Percentiles rank a stretch among this genome's conserved stretches.
Conservation (phyloP, 257 asterid species). For the Primulina huaijiensis region DNA sequence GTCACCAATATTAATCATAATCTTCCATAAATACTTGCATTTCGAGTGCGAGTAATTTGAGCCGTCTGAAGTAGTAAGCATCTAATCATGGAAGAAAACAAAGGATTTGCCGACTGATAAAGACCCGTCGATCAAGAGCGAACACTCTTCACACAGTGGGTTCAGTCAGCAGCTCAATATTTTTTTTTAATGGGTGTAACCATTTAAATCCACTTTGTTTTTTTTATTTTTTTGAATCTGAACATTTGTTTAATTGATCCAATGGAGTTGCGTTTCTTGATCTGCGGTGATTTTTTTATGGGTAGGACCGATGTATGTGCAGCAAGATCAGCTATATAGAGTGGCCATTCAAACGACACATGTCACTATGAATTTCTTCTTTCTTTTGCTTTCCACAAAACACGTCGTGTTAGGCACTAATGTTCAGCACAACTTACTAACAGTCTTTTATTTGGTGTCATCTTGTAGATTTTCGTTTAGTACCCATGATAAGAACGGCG, state of each 20-base stretch:
- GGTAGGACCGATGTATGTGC: not conserved
- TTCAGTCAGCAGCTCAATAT: not conserved
- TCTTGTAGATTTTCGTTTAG: slow-evolving; percentile 4
- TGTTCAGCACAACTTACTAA: slow-evolving; percentile 10
- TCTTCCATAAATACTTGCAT: no score
- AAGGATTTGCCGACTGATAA: not conserved
- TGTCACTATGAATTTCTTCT: not conserved
- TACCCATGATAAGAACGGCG: not conserved
- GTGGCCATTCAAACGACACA: not conserved
- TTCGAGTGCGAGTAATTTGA: not conserved
- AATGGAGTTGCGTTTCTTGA: not conserved
- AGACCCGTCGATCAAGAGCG: not conserved
- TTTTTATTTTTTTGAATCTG: not conserved
- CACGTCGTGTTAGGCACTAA: not conserved
- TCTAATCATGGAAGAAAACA: not conserved
- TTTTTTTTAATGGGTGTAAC: not conserved
- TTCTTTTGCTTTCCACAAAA: no score
- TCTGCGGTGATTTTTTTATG: no score
- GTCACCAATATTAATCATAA: no score
- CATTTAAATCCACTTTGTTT: not conserved
- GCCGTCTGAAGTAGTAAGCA: not conserved
- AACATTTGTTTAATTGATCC: not conserved
- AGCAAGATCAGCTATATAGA: not conserved
- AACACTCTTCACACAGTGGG: not conserved
- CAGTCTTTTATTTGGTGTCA: not conserved